Base-by-base conservation (phyloP, 306 rosid species). In the Quercus alba region DNA sequence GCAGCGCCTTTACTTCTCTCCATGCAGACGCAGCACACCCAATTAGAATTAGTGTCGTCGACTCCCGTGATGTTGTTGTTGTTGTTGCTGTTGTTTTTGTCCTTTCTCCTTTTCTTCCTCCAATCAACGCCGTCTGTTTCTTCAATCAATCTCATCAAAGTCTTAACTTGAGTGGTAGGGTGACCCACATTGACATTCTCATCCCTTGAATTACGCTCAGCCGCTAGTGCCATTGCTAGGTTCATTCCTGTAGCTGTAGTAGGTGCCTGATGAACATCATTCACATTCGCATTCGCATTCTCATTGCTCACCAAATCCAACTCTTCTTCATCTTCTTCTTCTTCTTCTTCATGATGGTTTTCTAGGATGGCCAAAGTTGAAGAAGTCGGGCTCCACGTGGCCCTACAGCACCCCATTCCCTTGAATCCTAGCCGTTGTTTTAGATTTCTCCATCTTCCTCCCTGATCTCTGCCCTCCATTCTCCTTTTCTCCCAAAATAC, bases 1-100 rank as follows among this genome's bases (percentile, higher is more conserved):
- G 99, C 99, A 25, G 98, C 97, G 0, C 97, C 98, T 76, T 92
- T 94, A 75, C 86, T 86, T 85, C 96, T 86, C n/a, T 89, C 93
- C 97, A 94, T 92, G 87, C 98, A 92, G 92, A 94, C 97, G 94
- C 98, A 92, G 81, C 98, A 94, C 96, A 94, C 87, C 71, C 81
- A 76, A 86, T 90, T 93, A 75, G 46, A 41, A 41, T 41, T 41
- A 8, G 46, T 41, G 46, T 25, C 84, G 12, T 90, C 91, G 80
- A 14, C 52, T 10, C 17, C 72, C 46, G 2, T 38, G 2, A 1
- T 35, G 10, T 6, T 38, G 44, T 38, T 38, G 44, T 35, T 6
- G 38, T 33, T 5, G 41, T 35, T 35, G 44, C 1, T 5, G 41
- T 6, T 38, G 46, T 2, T 38, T 2, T 19, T 67, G 12, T 56